Evolutionary conservation across 164 flowering plant species (phyloP).

Genomic region (Amborella trichopoda): DNA sequence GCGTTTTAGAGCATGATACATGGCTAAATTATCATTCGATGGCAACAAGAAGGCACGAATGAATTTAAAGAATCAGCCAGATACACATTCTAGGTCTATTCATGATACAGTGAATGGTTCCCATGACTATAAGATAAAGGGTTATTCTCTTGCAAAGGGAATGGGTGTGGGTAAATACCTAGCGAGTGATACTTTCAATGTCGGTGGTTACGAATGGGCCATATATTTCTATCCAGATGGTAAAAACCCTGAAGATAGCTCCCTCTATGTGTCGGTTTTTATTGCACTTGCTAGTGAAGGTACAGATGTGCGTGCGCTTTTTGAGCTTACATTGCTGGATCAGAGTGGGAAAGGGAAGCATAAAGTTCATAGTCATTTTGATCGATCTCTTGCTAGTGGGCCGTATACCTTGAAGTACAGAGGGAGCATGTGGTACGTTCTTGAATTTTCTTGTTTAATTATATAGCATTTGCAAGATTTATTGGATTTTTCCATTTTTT

Average conservation of each 20-base stretch:
- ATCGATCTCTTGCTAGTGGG: constrained; percentile 65
- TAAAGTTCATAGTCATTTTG: constrained; percentile 81
- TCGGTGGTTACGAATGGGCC: constrained; percentile 90
- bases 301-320: constrained; percentile 73
- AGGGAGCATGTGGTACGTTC: constrained; percentile 86
- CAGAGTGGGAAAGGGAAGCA: constrained; percentile 74
- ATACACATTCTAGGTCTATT: constrained; percentile 41
- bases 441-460: too few species aligned
- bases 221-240: constrained; percentile 90
- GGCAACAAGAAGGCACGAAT: too few species aligned
- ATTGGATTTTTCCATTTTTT: too few species aligned
- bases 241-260: constrained; percentile 68
- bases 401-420: constrained; percentile 73
- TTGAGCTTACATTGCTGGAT: constrained; percentile 63
- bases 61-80: too few species aligned
- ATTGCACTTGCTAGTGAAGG: constrained; percentile 80
- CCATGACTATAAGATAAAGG: constrained; percentile 53
- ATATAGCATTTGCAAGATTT: too few species aligned
- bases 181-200: constrained; percentile 51
- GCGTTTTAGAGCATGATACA: too few species aligned
- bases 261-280: constrained; percentile 64
- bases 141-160: constrained; percentile 81
- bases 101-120: constrained; percentile 76
- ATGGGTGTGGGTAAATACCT: constrained; percentile 72
- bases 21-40: too few species aligned